These are phyloP conservation scores for Gonapodya sp. DNA, from an alignment of 192 early-diverging fungal species.

Conservation along the genomic window DNA sequence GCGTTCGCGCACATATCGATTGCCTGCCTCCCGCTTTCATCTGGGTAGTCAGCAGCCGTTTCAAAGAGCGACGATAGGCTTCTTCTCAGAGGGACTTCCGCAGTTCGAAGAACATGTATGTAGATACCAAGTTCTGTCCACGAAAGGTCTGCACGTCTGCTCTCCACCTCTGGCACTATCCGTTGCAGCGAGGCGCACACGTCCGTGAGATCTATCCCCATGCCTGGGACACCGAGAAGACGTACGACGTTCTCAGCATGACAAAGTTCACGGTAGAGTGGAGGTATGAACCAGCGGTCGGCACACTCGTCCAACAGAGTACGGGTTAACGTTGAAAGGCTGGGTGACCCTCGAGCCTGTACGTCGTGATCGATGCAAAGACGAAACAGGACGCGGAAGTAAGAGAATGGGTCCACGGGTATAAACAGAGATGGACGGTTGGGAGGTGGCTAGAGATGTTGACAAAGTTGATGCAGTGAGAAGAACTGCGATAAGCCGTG, in stretches of 20 bases:
- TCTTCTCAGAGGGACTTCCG: neutral
- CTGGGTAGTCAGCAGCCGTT: neutral
- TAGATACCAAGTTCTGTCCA: neutral
- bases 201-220: neutral
- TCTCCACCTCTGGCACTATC: neutral
- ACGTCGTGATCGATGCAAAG: neutral
- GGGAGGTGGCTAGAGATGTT: neutral
- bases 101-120: neutral
- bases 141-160: neutral
- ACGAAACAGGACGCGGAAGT: neutral
- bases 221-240: neutral
- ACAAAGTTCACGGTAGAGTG: neutral
- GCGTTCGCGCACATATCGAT: neutral
- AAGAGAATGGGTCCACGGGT: neutral
- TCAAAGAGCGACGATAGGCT: neutral
- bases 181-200: neutral
- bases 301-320: neutral
- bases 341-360: neutral
- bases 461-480: no score
- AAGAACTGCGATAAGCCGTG: no score
- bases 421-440: neutral
- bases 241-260: neutral
- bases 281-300: neutral
- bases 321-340: neutral
- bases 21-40: neutral